Base-by-base conservation (phyloP, 108 stramenopile species). In the Cyclotella atomus region DNA sequence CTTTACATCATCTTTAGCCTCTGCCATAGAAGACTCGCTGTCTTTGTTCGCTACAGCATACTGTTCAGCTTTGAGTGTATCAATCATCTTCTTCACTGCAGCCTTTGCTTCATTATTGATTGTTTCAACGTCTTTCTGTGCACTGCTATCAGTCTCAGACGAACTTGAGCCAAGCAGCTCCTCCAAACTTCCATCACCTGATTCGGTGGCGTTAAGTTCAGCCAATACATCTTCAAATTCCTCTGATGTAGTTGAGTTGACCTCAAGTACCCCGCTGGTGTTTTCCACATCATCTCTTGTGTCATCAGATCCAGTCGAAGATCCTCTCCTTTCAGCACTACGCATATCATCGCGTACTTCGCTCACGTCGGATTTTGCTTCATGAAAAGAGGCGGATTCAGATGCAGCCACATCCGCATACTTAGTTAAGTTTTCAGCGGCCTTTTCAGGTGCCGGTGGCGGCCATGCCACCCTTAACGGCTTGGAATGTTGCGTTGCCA, bases 381-480 rank as follows among this genome's bases (percentile, higher is more conserved):
- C 52, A 23, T 52, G 52, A 52, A 52, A 52, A 1, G 52, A 52
- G 23, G 52, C n/a, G 21, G 52, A 52, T 1, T 23, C 21, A 24
- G 52, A 52, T 52, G 52, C 21, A 2, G 21, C 21, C 20, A 52
- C 4, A 52, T 23, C 20, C 20, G 52, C 5, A 6, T n/a, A 19
- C 21, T 52, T 52, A 19, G 23, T 52, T 23, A 9, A 1, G 10
- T 52, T 23, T 1, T 19, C 52, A 5, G n/a, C 52, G 3, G 10
- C 52, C 10, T 23, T 52, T 9, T 52, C 20, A 0, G 20, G 20
- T 23, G 23, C 9, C 21, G 52, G 52, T 2, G 52, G 52, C 20
- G 52, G 52, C 52, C 52, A 52, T 52, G 52, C 20, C 20, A 52
- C 52, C 20, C 24, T 52, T 23, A 52, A 23, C 5, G 52, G 52